A percentile compares a stretch with the other conserved stretches of the same genome.
These are phyloP conservation scores for Hysterangium stoloniferum DNA, from an alignment of 768 basidiomycete genomes.

Conservation along the genomic window DNA sequence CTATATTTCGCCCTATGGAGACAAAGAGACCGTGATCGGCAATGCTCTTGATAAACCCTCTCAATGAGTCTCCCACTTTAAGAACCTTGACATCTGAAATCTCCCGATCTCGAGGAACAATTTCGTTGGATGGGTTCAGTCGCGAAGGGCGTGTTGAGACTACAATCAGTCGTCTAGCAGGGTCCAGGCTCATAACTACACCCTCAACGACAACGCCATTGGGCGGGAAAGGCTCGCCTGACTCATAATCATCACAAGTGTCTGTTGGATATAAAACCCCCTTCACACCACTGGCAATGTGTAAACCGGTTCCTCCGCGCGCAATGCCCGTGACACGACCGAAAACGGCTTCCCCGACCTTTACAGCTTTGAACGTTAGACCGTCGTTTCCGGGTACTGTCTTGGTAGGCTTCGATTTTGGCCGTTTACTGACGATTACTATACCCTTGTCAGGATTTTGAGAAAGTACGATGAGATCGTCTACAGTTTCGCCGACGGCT, in stretches of 20 bases:
- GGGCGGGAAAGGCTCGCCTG: constrained; percentile 46
- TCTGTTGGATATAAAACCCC: constrained; percentile 82
- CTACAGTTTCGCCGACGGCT: constrained; percentile 60
- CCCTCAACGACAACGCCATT: constrained; percentile 65
- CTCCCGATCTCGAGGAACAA: constrained; percentile 57
- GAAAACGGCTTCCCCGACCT: constrained; percentile 65
- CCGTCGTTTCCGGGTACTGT: constrained; percentile 38
- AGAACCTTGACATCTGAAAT: constrained; percentile 54
- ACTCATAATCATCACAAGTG: constrained; percentile 68
- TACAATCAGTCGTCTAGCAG: constrained; percentile 56
- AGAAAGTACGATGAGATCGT: constrained; percentile 81
- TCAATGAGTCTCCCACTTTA: constrained; percentile 63
- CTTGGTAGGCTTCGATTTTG: constrained; percentile 40
- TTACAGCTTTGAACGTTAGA: constrained; percentile 58
- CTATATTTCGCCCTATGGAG: constrained; percentile 70
- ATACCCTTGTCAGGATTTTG: constrained; percentile 80
- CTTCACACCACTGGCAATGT: constrained; percentile 34
- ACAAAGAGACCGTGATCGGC: constrained; percentile 87
- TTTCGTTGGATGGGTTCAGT: constrained; percentile 43
- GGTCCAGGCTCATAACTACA: constrained; percentile 61
- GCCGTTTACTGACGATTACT: constrained; percentile 74
- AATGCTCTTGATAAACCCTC: constrained; percentile 87
- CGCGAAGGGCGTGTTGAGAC: constrained; percentile 77
- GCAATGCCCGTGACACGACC: constrained; percentile 75
- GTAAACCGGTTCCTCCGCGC: constrained; percentile 63